These are phyloP conservation scores for Xylaria longipes DNA, from an alignment of 495 filamentous ascomycete genomes.

Conservation along the genomic window DNA sequence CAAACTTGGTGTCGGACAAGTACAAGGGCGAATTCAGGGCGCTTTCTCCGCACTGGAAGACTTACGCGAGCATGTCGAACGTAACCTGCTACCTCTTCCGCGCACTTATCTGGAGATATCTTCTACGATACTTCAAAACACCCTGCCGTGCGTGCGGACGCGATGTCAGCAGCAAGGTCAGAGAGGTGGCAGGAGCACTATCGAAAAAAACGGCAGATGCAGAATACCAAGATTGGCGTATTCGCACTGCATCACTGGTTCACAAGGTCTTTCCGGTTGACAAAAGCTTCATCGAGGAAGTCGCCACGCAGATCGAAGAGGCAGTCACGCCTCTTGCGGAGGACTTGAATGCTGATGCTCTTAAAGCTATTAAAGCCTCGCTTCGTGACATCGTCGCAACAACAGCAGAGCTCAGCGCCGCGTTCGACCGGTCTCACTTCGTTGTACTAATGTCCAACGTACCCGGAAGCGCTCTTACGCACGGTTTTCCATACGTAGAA, in stretches of 20 bases:
- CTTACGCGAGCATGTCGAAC: slow-evolving; percentile 27
- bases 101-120: slow-evolving; percentile 39
- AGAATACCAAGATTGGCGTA: slow-evolving; percentile 30
- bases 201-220: slow-evolving; percentile 20
- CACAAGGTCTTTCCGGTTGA: slow-evolving; percentile 26
- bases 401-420: slow-evolving; percentile 31
- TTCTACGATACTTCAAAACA: slow-evolving; percentile 30
- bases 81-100: slow-evolving; percentile 36
- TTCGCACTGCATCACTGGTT: slow-evolving; percentile 32
- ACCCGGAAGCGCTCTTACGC: slow-evolving; percentile 31
- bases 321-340: slow-evolving; percentile 23
- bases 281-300: slow-evolving; percentile 20
- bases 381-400: slow-evolving; percentile 27
- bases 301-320: slow-evolving; percentile 22
- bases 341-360: slow-evolving; percentile 14
- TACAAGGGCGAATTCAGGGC: slow-evolving; percentile 28
- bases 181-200: slow-evolving; percentile 22
- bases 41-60: slow-evolving; percentile 37
- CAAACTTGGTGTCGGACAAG: slow-evolving; percentile 27
- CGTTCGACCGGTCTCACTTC: slow-evolving; percentile 27
- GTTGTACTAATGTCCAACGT: slow-evolving; percentile 34
- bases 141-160: slow-evolving; percentile 36
- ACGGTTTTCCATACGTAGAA: slow-evolving; percentile 31
- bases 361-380: slow-evolving; percentile 18
- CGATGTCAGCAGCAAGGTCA: slow-evolving; percentile 27